Base-by-base conservation (phyloP, 1,284 basidiomycete species). In the Naganishia sp. region DNA sequence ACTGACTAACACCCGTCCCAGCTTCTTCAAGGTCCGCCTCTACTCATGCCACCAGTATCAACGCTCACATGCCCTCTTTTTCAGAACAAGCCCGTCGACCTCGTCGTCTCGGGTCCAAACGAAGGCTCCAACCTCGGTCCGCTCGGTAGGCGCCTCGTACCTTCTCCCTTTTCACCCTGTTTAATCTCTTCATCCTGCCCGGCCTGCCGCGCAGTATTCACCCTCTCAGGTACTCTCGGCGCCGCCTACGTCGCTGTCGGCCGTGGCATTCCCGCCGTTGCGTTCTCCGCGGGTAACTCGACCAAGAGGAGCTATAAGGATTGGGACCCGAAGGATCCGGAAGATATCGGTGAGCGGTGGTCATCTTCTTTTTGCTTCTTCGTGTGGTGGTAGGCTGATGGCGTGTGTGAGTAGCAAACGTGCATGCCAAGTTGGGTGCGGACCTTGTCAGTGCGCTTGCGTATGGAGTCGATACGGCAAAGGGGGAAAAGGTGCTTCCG, bases 211-310 rank as follows among this genome's bases (percentile, higher is more conserved):
- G 25, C 52, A 54, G 64, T 66, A 13, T 66, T 53, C 50, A 66
- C 64, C 64, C 56, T 66, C 11, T 59, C 55, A 0, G 64, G 64
- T 10, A 66, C 64, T 11, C 48, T 60, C 6, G 64, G 64, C n/a
- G 64, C 64, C 23, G 64, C 64, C 25, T 66, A 66, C 49, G 64
- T 66, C 2, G 64, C 64, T 13, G 64, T 66, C 7, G 64, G 64
- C 9, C 21, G 64, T 1, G 50, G 50, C 2, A 55, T 66, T 28
- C 64, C 64, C 33, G 55, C 64, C n/a, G 55, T 66, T 49, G 64
- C 64, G 3, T 59, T 66, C 43, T 59, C 55, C 0, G 64, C 55
- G 6, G 46, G 49, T 16, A 66, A 66, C 28, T 60, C 55, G 23
- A 66, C 64, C 39, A 66, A 66, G 56, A 16, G 55, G 56, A 53